Conservation (phyloP, 2,329 filamentous ascomycete species). For the Ceratocystis ficicola region DNA sequence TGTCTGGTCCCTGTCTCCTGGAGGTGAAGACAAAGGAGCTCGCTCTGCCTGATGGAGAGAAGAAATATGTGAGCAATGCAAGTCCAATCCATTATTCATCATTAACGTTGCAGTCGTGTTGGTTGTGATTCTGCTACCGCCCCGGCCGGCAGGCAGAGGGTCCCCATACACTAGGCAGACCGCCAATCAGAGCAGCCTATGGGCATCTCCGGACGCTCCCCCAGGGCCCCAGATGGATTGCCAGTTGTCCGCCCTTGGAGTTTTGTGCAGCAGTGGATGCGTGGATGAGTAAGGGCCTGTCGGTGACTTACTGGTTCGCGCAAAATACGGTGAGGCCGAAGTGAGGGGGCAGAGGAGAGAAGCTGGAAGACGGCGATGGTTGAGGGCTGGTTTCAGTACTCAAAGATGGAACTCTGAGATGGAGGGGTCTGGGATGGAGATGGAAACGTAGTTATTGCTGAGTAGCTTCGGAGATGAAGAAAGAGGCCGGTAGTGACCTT, state of each 20-base stretch:
- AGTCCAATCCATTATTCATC: slow-evolving; percentile 1
- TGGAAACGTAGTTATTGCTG: background rate
- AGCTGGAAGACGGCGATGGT: background rate
- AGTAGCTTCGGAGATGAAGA: background rate
- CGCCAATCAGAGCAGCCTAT: background rate
- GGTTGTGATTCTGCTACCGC: slow-evolving; percentile 3
- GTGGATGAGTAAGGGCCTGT: slow-evolving; percentile 1
- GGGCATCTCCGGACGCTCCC: background rate
- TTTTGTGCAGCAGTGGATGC: background rate
- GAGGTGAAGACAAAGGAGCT: background rate
- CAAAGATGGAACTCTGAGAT: background rate
- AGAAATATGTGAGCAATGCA: slow-evolving; percentile 8
- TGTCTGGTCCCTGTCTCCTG: background rate
- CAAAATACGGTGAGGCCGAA: background rate
- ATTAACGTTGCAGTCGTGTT: background rate
- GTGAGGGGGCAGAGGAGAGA: background rate
- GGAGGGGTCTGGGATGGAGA: background rate
- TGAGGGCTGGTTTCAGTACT: background rate
- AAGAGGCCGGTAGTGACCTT: background rate
- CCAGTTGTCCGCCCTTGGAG: background rate
- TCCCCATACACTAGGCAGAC: background rate
- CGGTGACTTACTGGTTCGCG: background rate
- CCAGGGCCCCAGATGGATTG: background rate
- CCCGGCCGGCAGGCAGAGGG: background rate
- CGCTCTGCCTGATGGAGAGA: background rate